Evolutionary conservation across 768 basidiomycete species (phyloP), one percentile per base, ranked within the genome.

Genomic region (Pholiota molesta): DNA sequence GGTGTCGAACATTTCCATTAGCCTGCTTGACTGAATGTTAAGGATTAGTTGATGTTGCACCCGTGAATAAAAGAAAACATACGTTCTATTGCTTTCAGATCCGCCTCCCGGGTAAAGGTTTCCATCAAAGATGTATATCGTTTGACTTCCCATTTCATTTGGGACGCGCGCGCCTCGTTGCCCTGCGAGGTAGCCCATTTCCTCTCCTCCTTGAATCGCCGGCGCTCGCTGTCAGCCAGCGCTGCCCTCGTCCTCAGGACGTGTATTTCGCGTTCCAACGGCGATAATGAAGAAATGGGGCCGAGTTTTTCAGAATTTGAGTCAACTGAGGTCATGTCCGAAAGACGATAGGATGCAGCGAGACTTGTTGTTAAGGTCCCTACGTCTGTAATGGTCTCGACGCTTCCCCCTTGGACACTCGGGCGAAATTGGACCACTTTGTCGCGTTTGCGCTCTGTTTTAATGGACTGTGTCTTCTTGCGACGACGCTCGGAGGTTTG

Each of bases 141-240:
- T 77, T 90, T 89, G 62, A 92, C 89, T 73, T 92, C 90, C 88
- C 90, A 92, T 68, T 86, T 87, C 81, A 94, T 86, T 77, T 95
- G 88, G 28, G 81, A 78, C 31, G 92, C 92, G 51, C 91, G 84
- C 9, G 90, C 86, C 47, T 77, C 62, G 70, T 95, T 92, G 0
- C 91, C 91, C 71, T 90, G 87, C 19, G 90, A 89, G 40, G 88
- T 71, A 0, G 93, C 93, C 93, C 93, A 95, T 72, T 93, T 92
- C 65, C 86, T 82, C 74, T 95, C 93, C 74, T 95, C 93, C 77
- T 87, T 91, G 77, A 87, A 91, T 58, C 91, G 82, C 42, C 93
- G 82, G 19, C 90, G 84, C 74, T 95, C 92, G 62, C 87, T 92
- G 66, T 93, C 93, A 26, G 93, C 92, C 61, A 92, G 74, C 19